Base-by-base conservation (phyloP, 495 filamentous ascomycete species). In the Melanomma pulvis-pyrius region DNA sequence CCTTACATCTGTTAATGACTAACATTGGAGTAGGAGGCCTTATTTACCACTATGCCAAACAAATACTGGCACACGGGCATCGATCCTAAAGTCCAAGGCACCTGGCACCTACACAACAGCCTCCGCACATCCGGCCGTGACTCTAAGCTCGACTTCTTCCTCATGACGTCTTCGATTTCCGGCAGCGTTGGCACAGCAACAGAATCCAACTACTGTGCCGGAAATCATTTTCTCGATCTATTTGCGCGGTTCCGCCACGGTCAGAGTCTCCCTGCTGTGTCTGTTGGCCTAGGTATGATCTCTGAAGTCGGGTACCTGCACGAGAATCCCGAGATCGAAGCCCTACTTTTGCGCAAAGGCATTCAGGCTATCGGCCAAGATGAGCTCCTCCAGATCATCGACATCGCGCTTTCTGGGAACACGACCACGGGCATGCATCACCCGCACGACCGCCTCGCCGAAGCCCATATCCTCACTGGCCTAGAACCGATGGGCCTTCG, bases 101-200 rank as follows among this genome's bases (percentile, higher is more conserved):
- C 61, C 1, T 69, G 66, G 66, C 58, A 63, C 49, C 54, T 69
- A 25, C 66, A 69, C 36, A 64, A 64, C 25, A 51, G 19, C 21
- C 51, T 68, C 11, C 30, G 32, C 6, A 39, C 4, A 5, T n/a
- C 30, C 4, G 21, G 36, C n/a, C 19, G 36, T 5, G 25, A 34
- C 28, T 19, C n/a, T 15, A 29, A 64, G 8, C 55, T 73, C 1
- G 71, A 73, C 36, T 73, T 71, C 50, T 73, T 73, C 55, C 26
- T 57, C 4, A 30, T 69, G 47, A 49, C 66, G 1, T 62, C 55
- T 15, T 67, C 61, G n/a, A 52, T 65, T 21, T 26, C 48, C 21
- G 68, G 59, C 22, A 6, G 46, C 24, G 30, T 73, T 8, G 63
- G 46, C 1, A 29, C 25, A 56, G 68, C 34, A 24, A 64, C n/a